phyloP scores from a whole-genome alignment of 2,329 filamentous ascomycete genomes.

The Stromatinia cepivora region DNA sequence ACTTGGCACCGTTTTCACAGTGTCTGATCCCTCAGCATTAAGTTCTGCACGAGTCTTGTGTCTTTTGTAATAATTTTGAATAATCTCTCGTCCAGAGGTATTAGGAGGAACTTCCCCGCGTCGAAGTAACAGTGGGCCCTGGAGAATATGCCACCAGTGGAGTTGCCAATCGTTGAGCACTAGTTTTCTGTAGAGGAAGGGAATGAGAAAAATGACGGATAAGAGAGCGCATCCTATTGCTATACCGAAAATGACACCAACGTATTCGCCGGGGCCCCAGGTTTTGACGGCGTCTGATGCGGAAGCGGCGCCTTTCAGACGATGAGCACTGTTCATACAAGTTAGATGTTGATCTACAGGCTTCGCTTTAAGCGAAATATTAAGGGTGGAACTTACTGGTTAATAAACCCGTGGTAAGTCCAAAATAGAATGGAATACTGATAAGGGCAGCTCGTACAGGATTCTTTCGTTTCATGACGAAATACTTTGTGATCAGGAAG shows the following conservation, averaged over 20 bases:
- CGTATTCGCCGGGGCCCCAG: slow-evolving; percentile 40
- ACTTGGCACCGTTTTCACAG: not conserved
- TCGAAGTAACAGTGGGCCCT: slow-evolving; percentile 40
- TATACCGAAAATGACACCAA: slow-evolving; percentile 37
- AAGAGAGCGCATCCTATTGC: slow-evolving; percentile 30
- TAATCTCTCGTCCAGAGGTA: not conserved
- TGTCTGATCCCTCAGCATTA: slow-evolving; percentile 50
- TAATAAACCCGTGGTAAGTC: not conserved
- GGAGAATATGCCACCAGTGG: slow-evolving; percentile 40
- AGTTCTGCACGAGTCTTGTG: slow-evolving; percentile 27
- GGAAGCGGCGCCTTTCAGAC: slow-evolving; percentile 10
- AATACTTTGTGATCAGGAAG: slow-evolving; percentile 70
- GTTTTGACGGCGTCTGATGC: slow-evolving; percentile 35
- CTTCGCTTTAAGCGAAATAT: slow-evolving; percentile 32
- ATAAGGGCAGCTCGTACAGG: slow-evolving; percentile 72
- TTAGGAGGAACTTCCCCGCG: slow-evolving; percentile 8
- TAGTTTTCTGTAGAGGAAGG: slow-evolving; percentile 39
- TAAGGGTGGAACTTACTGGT: slow-evolving; percentile 29
- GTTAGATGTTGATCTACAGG: slow-evolving; percentile 32
- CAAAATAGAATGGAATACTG: slow-evolving; percentile 72
- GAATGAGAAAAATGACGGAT: slow-evolving; percentile 42
- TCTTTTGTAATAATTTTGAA: slow-evolving; percentile 11
- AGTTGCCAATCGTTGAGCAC: slow-evolving; percentile 41
- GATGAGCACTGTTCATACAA: not conserved
- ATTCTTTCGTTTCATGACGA: slow-evolving; percentile 71